Evolutionary conservation across 768 basidiomycete genomes (phyloP), one percentile per base, ranked within the genome.

Genomic region (Collybia sp.): DNA sequence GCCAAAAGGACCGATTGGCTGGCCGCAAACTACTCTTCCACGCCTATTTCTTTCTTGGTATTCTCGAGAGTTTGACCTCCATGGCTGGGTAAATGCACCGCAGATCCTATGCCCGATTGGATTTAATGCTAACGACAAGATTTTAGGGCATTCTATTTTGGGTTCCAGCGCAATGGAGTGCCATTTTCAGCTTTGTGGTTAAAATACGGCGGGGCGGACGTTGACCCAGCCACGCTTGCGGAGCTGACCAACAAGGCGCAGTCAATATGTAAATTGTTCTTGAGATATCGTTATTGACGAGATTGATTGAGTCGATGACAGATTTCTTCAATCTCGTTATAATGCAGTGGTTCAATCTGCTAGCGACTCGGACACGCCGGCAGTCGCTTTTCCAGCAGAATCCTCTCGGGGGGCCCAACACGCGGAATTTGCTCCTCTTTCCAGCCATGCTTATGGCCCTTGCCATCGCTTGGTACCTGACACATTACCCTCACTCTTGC

Each of bases 291-390:
- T 37, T 8, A 25, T 25, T 25, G 25, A 3, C 53, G 55, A 33
- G 6, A 43, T 4, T 32, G 12, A 16, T 16, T 36, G 44, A 45
- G 1, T 3, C 5, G 12, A 30, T 35, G 11, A 10, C 5, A 57
- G 56, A 72, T 48, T 73, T 71, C 58, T 71, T 74, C 55, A 71
- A 73, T 13, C 61, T 80, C 5, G 69, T 79, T 32, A 63, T 79
- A 44, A 80, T 80, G 76, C 82, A 83, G 61, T 80, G 73, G 71
- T 77, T 76, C 32, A 81, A 79, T 52, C 65, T 83, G 6, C 66
- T 83, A 15, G 65, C 79, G 0, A 76, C 77, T 0, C 74, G 82
- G 16, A 76, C 77, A 8, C 72, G 82, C 17, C 69, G 69, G 12
- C 68, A 79, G 15, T 74, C 75, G 17, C 68, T 82, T 32, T 68